phyloP scores from a whole-genome alignment of 75 land plant species.

The Ceratopteris richardii region DNA sequence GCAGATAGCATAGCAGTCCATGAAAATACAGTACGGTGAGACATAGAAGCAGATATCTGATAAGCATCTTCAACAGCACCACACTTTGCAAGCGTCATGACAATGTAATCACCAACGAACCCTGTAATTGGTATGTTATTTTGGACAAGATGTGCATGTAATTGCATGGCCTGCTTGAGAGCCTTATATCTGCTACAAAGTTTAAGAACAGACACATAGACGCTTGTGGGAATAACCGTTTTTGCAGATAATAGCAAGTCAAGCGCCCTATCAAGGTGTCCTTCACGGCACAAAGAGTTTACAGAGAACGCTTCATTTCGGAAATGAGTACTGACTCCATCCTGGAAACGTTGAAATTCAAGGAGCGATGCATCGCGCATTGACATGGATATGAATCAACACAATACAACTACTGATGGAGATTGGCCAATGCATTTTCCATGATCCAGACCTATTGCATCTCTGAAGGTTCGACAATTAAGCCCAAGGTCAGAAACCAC shows the following conservation, averaged over 20 bases:
- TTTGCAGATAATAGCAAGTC: background rate
- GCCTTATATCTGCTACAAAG: background rate
- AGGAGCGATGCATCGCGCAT: no score
- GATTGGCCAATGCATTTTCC: no score
- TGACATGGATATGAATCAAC: no score
- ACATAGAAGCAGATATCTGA: background rate
- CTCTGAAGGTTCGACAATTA: no score
- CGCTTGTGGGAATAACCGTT: background rate
- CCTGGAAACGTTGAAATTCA: no score
- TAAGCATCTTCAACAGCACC: background rate
- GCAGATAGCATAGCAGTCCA: constrained; percentile 4
- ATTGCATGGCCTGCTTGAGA: background rate
- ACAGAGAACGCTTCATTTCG: background rate
- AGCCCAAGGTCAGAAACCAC: no score
- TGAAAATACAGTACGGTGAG: background rate
- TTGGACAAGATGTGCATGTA: background rate
- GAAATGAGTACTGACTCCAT: no score
- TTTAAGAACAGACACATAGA: background rate
- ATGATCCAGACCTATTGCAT: no score
- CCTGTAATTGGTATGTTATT: background rate
- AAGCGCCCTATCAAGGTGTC: background rate
- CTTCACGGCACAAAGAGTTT: background rate
- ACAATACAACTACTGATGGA: no score
- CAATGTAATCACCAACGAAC: background rate
- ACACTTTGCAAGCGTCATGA: background rate